Percentiles rank a stretch among this genome's conserved stretches.
phyloP scores from a whole-genome alignment of 495 filamentous ascomycete species.

The Tuber umbilicatum region DNA sequence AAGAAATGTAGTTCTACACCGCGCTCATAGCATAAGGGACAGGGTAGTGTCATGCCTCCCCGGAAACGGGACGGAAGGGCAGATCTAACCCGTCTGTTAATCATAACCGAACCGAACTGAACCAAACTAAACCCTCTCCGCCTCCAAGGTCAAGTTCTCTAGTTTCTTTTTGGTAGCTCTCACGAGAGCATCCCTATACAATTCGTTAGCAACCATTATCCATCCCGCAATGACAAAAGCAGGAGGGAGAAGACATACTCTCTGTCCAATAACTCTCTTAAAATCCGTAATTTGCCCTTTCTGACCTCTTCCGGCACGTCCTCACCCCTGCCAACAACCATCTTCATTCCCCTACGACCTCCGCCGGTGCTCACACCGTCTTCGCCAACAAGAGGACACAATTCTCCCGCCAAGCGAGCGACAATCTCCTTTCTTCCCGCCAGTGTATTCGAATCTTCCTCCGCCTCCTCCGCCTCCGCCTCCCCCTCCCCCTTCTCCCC shows the following conservation, averaged over 20 bases:
- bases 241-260: slow-evolving; percentile 33
- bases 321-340: slow-evolving; percentile 13
- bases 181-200: slow-evolving; percentile 29
- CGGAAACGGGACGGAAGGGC: neutral
- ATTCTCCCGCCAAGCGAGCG: neutral
- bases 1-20: neutral
- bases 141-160: slow-evolving; percentile 27
- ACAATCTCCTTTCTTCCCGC: neutral
- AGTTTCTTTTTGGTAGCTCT: slow-evolving; percentile 40
- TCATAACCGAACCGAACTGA: neutral
- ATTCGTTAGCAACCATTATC: slow-evolving; percentile 16
- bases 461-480: slow-evolving; percentile 17
- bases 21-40: neutral
- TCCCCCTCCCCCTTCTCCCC: slow-evolving; percentile 17
- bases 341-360: slow-evolving; percentile 8
- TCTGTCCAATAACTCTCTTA: slow-evolving; percentile 32
- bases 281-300: slow-evolving; percentile 28
- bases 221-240: neutral
- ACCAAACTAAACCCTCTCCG: slow-evolving; percentile 19
- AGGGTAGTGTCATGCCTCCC: neutral
- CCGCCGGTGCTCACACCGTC: neutral
- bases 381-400: neutral
- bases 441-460: neutral
- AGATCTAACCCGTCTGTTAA: neutral
- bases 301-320: slow-evolving; percentile 35